Conservation (phyloP, 352 stramenopile genomes). For the Elongisporangium anandrum region DNA sequence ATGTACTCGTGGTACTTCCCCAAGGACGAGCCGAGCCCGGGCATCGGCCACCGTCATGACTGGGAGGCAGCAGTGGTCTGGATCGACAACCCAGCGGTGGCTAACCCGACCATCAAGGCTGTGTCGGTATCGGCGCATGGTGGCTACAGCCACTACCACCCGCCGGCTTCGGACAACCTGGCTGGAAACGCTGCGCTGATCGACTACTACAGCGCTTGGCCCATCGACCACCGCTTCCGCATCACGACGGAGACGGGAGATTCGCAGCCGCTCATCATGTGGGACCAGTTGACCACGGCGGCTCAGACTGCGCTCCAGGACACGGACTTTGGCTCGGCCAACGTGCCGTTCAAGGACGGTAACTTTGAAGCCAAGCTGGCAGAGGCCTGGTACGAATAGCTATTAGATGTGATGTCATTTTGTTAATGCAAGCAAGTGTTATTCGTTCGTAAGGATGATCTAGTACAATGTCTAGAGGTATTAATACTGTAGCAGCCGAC, state of each 20-base stretch:
- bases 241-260: slow-evolving; percentile 13
- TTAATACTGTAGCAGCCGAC: too few species aligned
- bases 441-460: too few species aligned
- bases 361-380: slow-evolving; percentile 20
- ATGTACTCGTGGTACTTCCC: slow-evolving; percentile 41
- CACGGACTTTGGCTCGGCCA: slow-evolving; percentile 18
- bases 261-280: slow-evolving; percentile 18
- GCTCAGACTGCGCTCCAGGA: slow-evolving; percentile 15
- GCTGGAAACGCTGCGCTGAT: slow-evolving; percentile 16
- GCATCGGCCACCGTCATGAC: slow-evolving; percentile 26
- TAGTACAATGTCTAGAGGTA: too few species aligned
- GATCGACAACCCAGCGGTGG: slow-evolving; percentile 17
- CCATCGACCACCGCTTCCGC: slow-evolving; percentile 15
- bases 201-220: slow-evolving; percentile 17
- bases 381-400: slow-evolving; percentile 4
- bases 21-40: slow-evolving; percentile 21
- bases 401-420: too few species aligned
- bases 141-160: slow-evolving; percentile 22
- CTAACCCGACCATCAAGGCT: slow-evolving; percentile 16
- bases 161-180: slow-evolving; percentile 11
- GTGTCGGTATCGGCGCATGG: slow-evolving; percentile 15
- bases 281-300: slow-evolving; percentile 15
- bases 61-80: slow-evolving; percentile 40
- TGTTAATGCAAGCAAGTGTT: too few species aligned
- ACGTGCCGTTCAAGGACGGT: slow-evolving; percentile 25